These are phyloP conservation scores for Drechslera avenae DNA, from an alignment of 2,329 filamentous ascomycete genomes.

Conservation along the genomic window DNA sequence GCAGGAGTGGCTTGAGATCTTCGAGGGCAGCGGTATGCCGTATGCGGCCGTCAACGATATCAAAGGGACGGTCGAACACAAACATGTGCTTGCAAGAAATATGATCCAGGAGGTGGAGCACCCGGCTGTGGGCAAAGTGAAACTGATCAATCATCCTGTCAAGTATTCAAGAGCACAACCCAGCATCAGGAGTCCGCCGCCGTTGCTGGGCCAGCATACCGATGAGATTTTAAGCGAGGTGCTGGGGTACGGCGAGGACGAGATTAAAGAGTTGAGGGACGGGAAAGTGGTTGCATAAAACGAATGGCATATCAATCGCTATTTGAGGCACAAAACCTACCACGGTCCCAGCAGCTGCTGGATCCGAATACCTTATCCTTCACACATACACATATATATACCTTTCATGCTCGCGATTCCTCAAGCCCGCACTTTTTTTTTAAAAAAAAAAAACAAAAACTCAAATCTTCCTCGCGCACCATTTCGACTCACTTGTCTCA, in stretches of 20 bases:
- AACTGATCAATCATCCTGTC: constrained; percentile 88
- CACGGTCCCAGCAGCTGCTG: too few species aligned
- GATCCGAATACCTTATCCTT: too few species aligned
- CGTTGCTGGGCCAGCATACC: constrained; percentile 66
- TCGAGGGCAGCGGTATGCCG: constrained; percentile 90
- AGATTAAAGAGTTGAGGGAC: constrained; percentile 26
- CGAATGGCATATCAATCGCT: too few species aligned
- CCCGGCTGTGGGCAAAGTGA: constrained; percentile 77
- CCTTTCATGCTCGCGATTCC: too few species aligned
- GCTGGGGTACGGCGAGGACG: constrained; percentile 30
- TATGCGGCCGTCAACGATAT: constrained; percentile 95
- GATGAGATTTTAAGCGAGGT: constrained; percentile 41
- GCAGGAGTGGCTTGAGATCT: constrained; percentile 80
- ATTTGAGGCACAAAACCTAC: too few species aligned
- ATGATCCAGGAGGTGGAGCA: constrained; percentile 93
- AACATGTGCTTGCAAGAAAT: constrained; percentile 75
- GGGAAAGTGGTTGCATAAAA: constrained; percentile 20
- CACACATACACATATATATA: too few species aligned
- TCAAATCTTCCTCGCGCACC: too few species aligned
- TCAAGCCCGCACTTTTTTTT: too few species aligned
- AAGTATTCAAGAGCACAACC: constrained; percentile 88
- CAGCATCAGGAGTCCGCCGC: constrained; percentile 75
- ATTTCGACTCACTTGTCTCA: too few species aligned
- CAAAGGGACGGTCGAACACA: constrained; percentile 78
- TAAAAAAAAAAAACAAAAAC: too few species aligned